These are phyloP conservation scores for Allium fistulosum DNA, from an alignment of 106 monocot genomes.

Conservation along the genomic window DNA sequence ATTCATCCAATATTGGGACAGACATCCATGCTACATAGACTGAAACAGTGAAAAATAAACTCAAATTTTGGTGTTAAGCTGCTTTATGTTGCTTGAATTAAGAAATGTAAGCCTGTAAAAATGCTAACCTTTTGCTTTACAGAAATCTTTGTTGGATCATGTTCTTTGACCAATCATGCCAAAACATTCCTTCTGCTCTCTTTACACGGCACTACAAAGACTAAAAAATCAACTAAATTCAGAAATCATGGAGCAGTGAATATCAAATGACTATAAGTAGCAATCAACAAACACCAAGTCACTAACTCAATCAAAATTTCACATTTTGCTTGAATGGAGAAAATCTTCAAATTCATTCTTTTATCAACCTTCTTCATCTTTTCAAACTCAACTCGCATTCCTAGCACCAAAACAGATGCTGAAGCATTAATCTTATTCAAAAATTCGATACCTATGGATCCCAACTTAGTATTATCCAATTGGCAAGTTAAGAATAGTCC, in stretches of 20 bases:
- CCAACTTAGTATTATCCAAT: slow-evolving; percentile 37
- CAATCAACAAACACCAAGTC: too few species aligned
- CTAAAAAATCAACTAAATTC: background rate
- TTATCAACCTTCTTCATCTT: slow-evolving; percentile 24
- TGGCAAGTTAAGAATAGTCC: slow-evolving; percentile 31
- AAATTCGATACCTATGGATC: slow-evolving; percentile 33
- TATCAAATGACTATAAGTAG: too few species aligned
- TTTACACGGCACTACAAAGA: slow-evolving; percentile 9
- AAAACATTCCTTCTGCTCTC: slow-evolving; percentile 5
- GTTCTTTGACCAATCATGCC: background rate
- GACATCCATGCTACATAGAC: background rate
- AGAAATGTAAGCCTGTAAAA: too few species aligned
- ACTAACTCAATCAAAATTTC: too few species aligned
- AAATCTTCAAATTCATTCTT: slow-evolving; percentile 5
- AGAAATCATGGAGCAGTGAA: too few species aligned
- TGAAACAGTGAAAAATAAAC: background rate
- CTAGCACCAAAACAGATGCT: slow-evolving; percentile 34
- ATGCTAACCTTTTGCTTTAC: background rate
- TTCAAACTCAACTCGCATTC: slow-evolving; percentile 1
- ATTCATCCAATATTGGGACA: background rate
- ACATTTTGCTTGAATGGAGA: slow-evolving; percentile 16
- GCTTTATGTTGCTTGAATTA: too few species aligned
- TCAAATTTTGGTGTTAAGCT: too few species aligned
- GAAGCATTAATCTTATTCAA: slow-evolving; percentile 57
- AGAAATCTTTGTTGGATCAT: slow-evolving; percentile 2